Evolutionary conservation across 106 monocot species (phyloP), one percentile per base, ranked within the genome.

Genomic region (Dactylorhiza incarnata): DNA sequence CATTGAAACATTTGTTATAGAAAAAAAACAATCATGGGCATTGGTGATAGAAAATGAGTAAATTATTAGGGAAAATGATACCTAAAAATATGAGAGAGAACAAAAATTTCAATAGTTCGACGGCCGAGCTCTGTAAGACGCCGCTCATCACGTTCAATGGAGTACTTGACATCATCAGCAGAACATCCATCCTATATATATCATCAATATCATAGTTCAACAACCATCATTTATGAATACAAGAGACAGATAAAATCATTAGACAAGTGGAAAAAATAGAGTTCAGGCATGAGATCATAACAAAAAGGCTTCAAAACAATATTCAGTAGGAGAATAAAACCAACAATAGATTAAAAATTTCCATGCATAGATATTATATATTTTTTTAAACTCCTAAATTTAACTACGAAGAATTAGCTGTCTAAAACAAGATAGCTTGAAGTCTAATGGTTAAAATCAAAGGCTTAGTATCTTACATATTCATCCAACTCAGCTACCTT

Each of bases 1-100:
- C 81, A 99, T 99, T 68, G 99, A 99, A 75, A 99, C 94, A 53
- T 99, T 99, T 86, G 78, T n/a, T 66, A n/a, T n/a, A n/a, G n/a
- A 37, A 37, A 37, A 29, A 37, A 37, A 37, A 37, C 37, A 37
- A 37, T 37, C 37, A 37, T 37, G 37, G 37, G 37, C 37, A 37
- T 37, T 37, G 3, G 37, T 29, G 29, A 2, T 37, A 37, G 37
- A 37, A 37, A 37, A 37, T 37, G 37, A 37, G 37, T 37, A 3
- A 37, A 37, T 37, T 37, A 37, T 37, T 37, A 37, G 37, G 37
- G 37, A 2, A 29, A 48, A 22, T 13, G 14, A 75, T 86, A 95
- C 96, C 89, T 91, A 78, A 94, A 97, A 74, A 97, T 93, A 84
- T 97, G 96, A 76, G 77, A 75, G 50, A 97, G 79, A 16, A 86